Evolutionary conservation across 2,329 filamentous ascomycete genomes (phyloP).

Genomic region (Aspergillus felis): DNA sequence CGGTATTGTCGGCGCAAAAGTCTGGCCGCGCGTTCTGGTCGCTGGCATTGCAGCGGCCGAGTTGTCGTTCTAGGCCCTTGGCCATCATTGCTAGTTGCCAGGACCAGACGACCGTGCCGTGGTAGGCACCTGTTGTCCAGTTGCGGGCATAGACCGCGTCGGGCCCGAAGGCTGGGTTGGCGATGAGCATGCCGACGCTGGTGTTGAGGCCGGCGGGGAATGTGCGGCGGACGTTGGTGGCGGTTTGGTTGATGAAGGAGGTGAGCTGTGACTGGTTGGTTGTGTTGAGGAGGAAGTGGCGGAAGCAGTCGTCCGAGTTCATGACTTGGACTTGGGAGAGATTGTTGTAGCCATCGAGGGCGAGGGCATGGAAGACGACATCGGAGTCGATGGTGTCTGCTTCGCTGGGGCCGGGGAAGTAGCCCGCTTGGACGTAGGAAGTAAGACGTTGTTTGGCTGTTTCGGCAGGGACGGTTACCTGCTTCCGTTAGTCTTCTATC

Average conservation of each 20-base stretch:
- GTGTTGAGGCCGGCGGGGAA: slow-evolving; percentile 59
- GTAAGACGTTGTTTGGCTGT: neutral
- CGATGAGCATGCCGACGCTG: slow-evolving; percentile 54
- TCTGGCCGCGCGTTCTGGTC: neutral
- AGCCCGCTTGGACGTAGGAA: neutral
- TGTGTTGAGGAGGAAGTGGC: slow-evolving; percentile 59
- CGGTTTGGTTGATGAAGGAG: slow-evolving; percentile 53
- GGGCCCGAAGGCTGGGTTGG: slow-evolving; percentile 57
- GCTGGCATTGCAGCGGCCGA: neutral
- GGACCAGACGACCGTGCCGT: slow-evolving; percentile 62
- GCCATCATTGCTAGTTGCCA: slow-evolving; percentile 66
- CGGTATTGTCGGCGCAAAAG: neutral
- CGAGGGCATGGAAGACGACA: slow-evolving; percentile 27
- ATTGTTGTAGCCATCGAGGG: slow-evolving; percentile 52
- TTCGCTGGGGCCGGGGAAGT: neutral
- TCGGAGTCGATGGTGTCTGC: neutral
- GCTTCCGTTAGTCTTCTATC: neutral
- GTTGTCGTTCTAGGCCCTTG: slow-evolving; percentile 54
- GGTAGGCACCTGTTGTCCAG: slow-evolving; percentile 57
- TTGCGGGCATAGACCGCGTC: slow-evolving; percentile 46
- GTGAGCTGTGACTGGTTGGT: slow-evolving; percentile 57
- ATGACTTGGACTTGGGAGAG: slow-evolving; percentile 53
- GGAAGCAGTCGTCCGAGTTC: slow-evolving; percentile 63
- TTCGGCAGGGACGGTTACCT: neutral
- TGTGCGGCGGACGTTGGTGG: slow-evolving; percentile 53